These are phyloP conservation scores for Cnidoscolus chayamansa DNA, from an alignment of 441 rosid species.

Conservation along the genomic window DNA sequence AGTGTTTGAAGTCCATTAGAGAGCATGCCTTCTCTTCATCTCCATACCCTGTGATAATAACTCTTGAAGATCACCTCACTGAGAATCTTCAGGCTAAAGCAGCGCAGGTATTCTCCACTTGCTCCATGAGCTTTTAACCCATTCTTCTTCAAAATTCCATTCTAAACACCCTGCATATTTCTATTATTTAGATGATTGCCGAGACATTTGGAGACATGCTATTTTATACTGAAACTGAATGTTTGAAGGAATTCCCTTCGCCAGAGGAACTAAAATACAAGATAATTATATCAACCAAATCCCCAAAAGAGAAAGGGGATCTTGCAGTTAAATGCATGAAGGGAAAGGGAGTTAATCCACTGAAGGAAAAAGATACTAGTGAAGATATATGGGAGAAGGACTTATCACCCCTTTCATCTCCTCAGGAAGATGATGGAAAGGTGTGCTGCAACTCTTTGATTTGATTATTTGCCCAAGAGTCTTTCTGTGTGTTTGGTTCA, in stretches of 20 bases:
- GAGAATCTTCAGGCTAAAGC: conserved; percentile 74
- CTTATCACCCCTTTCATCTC: conserved; percentile 29
- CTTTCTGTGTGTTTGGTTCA: neutral
- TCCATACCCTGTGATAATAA: conserved; percentile 73
- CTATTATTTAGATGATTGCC: conserved; percentile 54
- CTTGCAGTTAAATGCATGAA: conserved; percentile 41
- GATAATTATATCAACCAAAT: conserved; percentile 78
- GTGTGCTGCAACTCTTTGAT: conserved; percentile 29
- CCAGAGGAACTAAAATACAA: conserved; percentile 56
- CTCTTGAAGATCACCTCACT: conserved; percentile 91
- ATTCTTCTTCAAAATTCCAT: neutral
- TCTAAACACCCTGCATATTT: conserved; percentile 3
- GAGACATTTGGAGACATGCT: conserved; percentile 67
- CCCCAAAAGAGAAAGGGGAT: conserved; percentile 44
- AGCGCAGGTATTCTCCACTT: conserved; percentile 48
- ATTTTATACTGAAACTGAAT: conserved; percentile 55
- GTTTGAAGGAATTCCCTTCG: conserved; percentile 69
- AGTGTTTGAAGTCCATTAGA: conserved; percentile 62
- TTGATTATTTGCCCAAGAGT: neutral
- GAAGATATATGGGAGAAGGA: conserved; percentile 69
- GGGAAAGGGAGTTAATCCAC: conserved; percentile 30
- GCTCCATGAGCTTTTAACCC: neutral
- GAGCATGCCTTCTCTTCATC: conserved; percentile 67
- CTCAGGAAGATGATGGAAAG: conserved; percentile 50
- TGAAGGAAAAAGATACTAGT: conserved; percentile 41